Percentiles rank a stretch among this genome's conserved stretches.
Evolutionary conservation across 2,329 filamentous ascomycete genomes (phyloP).

Genomic region (Blastomyces parvus): DNA sequence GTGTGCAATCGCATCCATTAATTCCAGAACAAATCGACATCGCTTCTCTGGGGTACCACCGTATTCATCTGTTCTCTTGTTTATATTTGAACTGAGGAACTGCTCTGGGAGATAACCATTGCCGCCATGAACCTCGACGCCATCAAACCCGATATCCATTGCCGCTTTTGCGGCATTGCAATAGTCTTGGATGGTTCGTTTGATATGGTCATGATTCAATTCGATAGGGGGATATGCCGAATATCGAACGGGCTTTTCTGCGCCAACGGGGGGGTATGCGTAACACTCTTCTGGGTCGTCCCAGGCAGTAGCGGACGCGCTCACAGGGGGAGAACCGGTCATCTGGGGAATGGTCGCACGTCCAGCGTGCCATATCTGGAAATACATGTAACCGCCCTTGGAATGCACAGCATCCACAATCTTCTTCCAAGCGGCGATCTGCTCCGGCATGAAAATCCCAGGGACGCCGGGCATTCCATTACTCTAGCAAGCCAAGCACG

Average conservation of each 20-base stretch:
- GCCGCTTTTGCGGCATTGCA: conserved; percentile 41
- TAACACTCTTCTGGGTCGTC: conserved; percentile 37
- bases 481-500: conserved; percentile 19
- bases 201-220: conserved; percentile 39
- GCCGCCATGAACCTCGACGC: conserved; percentile 42
- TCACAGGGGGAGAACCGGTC: conserved; percentile 31
- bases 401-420: conserved; percentile 44
- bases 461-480: conserved; percentile 33
- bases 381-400: conserved; percentile 41
- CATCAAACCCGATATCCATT: conserved; percentile 47
- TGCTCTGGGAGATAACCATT: conserved; percentile 48
- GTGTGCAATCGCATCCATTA: conserved; percentile 40
- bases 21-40: conserved; percentile 48
- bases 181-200: conserved; percentile 37
- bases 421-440: conserved; percentile 43
- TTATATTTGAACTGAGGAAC: conserved; percentile 43
- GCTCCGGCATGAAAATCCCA: conserved; percentile 29
- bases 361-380: conserved; percentile 39
- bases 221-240: conserved; percentile 37
- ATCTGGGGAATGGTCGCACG: conserved; percentile 37
- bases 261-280: conserved; percentile 31
- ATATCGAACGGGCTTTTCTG: conserved; percentile 30
- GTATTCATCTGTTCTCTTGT: conserved; percentile 43
- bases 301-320: conserved; percentile 38
- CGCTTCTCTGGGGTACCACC: conserved; percentile 44